phyloP scores from a whole-genome alignment of 2,329 filamentous ascomycete species.

The Exophiala bonariae region DNA sequence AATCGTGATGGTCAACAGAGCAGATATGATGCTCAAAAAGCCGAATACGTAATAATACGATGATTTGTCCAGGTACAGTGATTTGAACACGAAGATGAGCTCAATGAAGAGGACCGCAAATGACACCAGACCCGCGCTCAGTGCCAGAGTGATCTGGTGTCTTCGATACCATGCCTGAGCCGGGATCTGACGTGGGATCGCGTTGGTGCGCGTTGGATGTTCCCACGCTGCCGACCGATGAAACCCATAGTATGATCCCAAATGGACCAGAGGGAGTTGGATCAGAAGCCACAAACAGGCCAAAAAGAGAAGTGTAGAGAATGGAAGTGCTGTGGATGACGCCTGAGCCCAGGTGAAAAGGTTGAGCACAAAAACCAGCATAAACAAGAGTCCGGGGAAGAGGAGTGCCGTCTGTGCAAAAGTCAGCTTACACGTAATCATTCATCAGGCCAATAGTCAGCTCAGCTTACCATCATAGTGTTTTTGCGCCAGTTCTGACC shows the following conservation, averaged over 20 bases:
- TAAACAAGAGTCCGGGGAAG: slow-evolving; percentile 76
- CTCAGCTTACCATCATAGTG: slow-evolving; percentile 57
- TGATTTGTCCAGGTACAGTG: slow-evolving; percentile 85
- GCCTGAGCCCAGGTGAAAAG: slow-evolving; percentile 89
- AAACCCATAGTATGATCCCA: slow-evolving; percentile 77
- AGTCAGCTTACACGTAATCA: slow-evolving; percentile 11
- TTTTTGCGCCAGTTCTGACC: slow-evolving; percentile 75
- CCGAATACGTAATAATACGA: slow-evolving; percentile 92
- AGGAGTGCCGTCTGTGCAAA: slow-evolving; percentile 63
- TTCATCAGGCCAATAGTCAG: neutral
- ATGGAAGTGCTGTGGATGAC: slow-evolving; percentile 82
- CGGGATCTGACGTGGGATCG: slow-evolving; percentile 72
- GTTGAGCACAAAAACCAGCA: slow-evolving; percentile 75
- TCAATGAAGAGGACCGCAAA: slow-evolving; percentile 90
- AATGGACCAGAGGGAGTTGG: slow-evolving; percentile 80
- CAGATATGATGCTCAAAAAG: slow-evolving; percentile 72
- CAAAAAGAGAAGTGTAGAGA: slow-evolving; percentile 73
- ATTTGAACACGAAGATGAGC: slow-evolving; percentile 82
- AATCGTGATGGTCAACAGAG: slow-evolving; percentile 73
- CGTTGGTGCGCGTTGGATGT: slow-evolving; percentile 76
- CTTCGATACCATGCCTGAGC: slow-evolving; percentile 73
- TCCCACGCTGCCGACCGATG: slow-evolving; percentile 68
- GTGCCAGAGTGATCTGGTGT: slow-evolving; percentile 59
- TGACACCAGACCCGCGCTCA: slow-evolving; percentile 72
- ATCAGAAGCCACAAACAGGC: slow-evolving; percentile 79